Conservation (phyloP, 257 asterid species). For the Paulownia fortunei region DNA sequence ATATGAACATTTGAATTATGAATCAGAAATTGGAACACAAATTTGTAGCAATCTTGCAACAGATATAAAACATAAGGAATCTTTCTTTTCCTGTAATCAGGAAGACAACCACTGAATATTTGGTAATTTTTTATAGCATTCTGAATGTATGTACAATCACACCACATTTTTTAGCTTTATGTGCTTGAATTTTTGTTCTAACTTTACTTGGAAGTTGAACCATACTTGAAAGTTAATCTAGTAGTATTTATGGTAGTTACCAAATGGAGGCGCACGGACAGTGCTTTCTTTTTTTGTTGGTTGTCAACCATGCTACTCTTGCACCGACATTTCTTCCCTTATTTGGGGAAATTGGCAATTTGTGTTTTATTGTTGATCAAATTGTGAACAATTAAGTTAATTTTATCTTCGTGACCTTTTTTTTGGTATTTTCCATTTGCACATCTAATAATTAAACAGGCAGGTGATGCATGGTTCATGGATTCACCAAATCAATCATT, state of each 20-base stretch:
- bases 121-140: background rate
- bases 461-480: constrained; percentile 99
- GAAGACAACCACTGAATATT: background rate
- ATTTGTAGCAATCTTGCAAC: background rate
- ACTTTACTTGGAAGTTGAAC: constrained; percentile 19
- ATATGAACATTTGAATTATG: background rate
- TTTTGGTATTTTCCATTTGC: constrained; percentile 11
- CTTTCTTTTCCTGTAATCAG: background rate
- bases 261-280: background rate
- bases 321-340: background rate
- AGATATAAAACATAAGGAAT: background rate
- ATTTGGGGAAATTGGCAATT: background rate
- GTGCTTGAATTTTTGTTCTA: constrained; percentile 16
- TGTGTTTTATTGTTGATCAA: background rate
- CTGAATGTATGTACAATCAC: background rate
- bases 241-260: background rate
- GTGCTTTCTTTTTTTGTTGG: constrained; percentile 6
- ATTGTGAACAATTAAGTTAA: background rate
- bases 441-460: constrained; percentile 54
- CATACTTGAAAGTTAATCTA: background rate
- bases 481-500: constrained; percentile 75
- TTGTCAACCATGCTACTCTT: background rate
- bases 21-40: background rate
- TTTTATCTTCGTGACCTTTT: constrained; percentile 7
- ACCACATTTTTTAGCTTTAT: constrained; percentile 6